phyloP scores from a whole-genome alignment of 2,329 filamentous ascomycete genomes.

The Botryotinia globosa region DNA sequence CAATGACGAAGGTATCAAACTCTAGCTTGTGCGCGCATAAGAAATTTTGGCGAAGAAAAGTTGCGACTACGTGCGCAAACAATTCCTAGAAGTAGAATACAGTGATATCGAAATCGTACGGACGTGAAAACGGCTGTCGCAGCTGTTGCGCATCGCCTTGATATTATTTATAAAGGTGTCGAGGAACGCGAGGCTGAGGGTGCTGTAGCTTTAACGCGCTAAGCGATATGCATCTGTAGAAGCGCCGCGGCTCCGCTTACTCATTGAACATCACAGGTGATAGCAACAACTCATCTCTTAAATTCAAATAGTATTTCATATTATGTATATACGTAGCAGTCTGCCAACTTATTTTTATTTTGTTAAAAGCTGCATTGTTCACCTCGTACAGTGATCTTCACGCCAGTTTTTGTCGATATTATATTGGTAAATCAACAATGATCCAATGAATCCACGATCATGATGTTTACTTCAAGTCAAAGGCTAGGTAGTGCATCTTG shows the following conservation, averaged over 20 bases:
- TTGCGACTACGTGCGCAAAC: neutral
- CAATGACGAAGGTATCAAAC: conserved; percentile 5
- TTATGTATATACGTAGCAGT: no score
- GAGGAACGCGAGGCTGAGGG: conserved; percentile 11
- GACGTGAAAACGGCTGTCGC: neutral
- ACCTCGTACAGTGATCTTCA: no score
- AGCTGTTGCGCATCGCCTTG: neutral
- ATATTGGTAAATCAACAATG: no score
- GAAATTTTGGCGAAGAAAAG: neutral
- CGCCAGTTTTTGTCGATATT: no score
- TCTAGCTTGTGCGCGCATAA: conserved; percentile 2
- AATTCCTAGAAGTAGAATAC: neutral
- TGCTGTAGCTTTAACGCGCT: conserved; percentile 7
- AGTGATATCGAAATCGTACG: neutral
- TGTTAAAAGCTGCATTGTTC: no score
- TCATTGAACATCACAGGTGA: neutral
- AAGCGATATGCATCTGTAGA: neutral
- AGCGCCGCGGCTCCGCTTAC: neutral
- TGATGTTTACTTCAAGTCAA: no score
- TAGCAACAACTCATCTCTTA: no score
- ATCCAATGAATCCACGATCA: no score
- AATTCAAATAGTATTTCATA: no score
- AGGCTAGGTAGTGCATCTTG: no score
- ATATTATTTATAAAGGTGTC: neutral
- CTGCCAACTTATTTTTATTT: no score